These are phyloP conservation scores for Apiospora saccharicola DNA, from an alignment of 2,329 filamentous ascomycete species.

Conservation along the genomic window DNA sequence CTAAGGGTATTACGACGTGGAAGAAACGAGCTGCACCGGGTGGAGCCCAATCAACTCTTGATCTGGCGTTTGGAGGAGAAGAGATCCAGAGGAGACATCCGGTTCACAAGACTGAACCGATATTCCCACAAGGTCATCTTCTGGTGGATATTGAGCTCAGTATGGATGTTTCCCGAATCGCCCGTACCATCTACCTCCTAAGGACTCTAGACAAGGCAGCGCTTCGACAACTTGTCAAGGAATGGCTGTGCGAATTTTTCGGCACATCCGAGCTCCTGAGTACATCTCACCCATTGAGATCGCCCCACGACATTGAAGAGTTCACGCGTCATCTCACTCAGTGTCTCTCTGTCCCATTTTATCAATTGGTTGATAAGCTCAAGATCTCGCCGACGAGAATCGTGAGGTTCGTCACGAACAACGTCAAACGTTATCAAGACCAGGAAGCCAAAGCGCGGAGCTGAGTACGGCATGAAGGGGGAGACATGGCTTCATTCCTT, in stretches of 20 bases:
- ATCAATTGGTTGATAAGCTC: background rate
- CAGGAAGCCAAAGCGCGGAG: background rate
- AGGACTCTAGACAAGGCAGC: background rate
- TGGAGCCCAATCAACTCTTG: background rate
- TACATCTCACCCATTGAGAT: background rate
- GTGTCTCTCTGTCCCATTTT: background rate
- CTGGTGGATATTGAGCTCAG: background rate
- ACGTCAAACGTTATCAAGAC: background rate
- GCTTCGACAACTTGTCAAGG: background rate
- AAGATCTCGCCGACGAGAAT: background rate
- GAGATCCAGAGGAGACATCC: background rate
- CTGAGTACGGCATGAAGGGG: background rate
- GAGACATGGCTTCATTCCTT: background rate
- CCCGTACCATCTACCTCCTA: background rate
- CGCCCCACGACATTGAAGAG: background rate
- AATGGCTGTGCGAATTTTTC: background rate
- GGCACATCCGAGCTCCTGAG: background rate
- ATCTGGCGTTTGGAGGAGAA: background rate
- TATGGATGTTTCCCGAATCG: background rate
- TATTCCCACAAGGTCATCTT: background rate
- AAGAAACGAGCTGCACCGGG: background rate
- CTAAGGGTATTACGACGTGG: background rate
- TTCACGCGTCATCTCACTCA: background rate
- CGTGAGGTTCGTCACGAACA: background rate
- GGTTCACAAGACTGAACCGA: background rate